phyloP scores from a whole-genome alignment of 352 stramenopile species.

The Pythium rhizo-oryzae region DNA sequence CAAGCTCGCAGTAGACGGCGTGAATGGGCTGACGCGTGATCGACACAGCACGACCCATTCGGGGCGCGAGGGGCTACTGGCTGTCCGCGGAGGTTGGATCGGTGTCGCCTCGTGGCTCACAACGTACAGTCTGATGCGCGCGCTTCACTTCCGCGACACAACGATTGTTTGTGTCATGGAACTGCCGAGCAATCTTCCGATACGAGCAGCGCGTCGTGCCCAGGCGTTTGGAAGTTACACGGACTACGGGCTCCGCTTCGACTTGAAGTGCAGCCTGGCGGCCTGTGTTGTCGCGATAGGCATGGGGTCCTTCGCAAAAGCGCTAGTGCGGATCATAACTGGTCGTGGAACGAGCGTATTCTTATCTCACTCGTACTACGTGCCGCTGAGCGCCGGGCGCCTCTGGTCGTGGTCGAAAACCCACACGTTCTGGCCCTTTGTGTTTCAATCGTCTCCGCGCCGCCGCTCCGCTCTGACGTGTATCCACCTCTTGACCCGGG shows the following conservation, averaged over 20 bases:
- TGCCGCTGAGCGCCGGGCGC: constrained; percentile 11
- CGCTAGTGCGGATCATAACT: background rate
- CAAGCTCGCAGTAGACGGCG: constrained; percentile 17
- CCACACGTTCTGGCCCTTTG: background rate
- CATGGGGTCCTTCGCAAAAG: background rate
- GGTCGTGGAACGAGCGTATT: background rate
- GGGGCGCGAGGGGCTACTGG: constrained; percentile 6
- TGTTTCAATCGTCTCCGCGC: background rate
- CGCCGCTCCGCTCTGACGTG: background rate
- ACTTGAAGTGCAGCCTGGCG: constrained; percentile 1
- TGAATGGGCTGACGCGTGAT: background rate
- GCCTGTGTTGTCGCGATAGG: background rate
- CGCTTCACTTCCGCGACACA: constrained; percentile 18
- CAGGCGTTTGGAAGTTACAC: background rate
- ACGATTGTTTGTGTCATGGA: constrained; percentile 5
- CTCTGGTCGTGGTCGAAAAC: background rate
- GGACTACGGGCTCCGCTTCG: constrained; percentile 16
- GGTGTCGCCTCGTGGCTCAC: constrained; percentile 16
- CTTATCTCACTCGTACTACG: constrained; percentile 14
- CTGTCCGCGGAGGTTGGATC: constrained; percentile 22
- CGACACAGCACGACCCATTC: background rate
- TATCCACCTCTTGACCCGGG: background rate
- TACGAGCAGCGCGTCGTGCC: background rate
- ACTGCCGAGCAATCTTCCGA: background rate
- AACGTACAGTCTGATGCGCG: constrained; percentile 20